Evolutionary conservation across 345 rosid genomes (phyloP).

Genomic region (Populus tremula): DNA sequence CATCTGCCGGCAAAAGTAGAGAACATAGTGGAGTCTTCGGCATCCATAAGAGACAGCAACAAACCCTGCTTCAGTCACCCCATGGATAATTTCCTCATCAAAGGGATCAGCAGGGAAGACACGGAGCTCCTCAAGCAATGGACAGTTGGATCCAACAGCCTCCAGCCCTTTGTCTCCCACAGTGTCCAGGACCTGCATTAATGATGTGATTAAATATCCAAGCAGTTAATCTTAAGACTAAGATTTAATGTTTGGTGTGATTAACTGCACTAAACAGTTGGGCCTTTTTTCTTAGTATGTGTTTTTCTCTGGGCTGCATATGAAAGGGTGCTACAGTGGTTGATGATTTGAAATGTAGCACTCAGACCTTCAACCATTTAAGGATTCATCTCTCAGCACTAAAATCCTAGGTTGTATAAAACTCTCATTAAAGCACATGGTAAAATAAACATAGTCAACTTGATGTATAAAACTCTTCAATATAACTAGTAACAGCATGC

Average conservation of each 20-base stretch:
- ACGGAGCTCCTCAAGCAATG: constrained; percentile 64
- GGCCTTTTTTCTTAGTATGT: no score
- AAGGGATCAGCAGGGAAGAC: constrained; percentile 70
- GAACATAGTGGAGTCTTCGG: constrained; percentile 56
- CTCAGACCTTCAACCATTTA: no score
- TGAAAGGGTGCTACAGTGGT: no score
- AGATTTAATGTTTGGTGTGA: not conserved
- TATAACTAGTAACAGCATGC: not conserved
- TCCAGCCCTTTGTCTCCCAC: constrained; percentile 66
- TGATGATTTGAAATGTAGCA: no score
- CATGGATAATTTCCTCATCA: constrained; percentile 46
- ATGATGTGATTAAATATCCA: not conserved
- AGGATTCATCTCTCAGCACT: no score
- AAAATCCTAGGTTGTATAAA: no score
- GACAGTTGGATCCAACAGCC: constrained; percentile 53
- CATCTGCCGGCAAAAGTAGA: constrained; percentile 68
- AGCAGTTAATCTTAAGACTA: not conserved
- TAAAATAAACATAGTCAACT: not conserved
- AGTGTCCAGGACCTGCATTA: constrained; percentile 58
- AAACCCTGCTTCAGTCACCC: constrained; percentile 62
- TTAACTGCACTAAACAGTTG: not conserved
- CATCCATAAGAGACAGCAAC: constrained; percentile 62
- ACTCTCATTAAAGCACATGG: not conserved
- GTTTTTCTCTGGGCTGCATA: no score
- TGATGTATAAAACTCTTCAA: not conserved